A percentile compares a stretch with the other conserved stretches of the same genome.
Evolutionary conservation across 164 flowering plant species (phyloP).

Genomic region (Chimonanthus salicifolius): DNA sequence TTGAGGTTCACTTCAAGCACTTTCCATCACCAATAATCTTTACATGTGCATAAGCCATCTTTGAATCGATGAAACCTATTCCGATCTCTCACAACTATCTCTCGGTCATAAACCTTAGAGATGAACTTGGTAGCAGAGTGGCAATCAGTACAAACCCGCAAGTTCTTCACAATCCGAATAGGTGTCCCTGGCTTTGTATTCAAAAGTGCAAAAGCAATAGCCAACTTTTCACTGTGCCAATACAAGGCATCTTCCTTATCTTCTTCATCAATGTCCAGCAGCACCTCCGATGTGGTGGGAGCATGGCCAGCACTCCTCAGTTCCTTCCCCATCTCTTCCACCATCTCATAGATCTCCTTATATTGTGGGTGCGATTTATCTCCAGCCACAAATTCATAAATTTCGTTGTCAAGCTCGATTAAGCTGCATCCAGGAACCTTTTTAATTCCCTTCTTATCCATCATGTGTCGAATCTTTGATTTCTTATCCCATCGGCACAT

Average conservation of each 20-base stretch:
- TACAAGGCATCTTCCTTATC: constrained; percentile 18
- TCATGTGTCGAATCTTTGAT: constrained; percentile 7
- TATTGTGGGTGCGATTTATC: constrained; percentile 11
- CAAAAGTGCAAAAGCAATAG: constrained; percentile 16
- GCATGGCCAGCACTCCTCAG: constrained; percentile 12
- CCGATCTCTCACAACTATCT: constrained; percentile 17
- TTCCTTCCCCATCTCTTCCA: constrained; percentile 15
- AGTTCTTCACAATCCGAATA: constrained; percentile 15
- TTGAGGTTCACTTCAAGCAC: background rate
- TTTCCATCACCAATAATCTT: constrained; percentile 10
- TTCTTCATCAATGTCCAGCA: constrained; percentile 19
- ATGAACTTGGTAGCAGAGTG: constrained; percentile 17
- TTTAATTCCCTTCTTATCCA: constrained; percentile 12
- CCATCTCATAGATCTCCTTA: constrained; percentile 14
- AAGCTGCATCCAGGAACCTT: constrained; percentile 16
- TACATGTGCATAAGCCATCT: constrained; percentile 12
- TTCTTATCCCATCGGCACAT: constrained; percentile 13
- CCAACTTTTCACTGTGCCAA: constrained; percentile 15
- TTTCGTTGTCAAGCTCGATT: constrained; percentile 12
- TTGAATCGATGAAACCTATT: constrained; percentile 13
- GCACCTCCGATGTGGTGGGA: constrained; percentile 12
- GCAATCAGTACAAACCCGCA: constrained; percentile 18
- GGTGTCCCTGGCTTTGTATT: constrained; percentile 15
- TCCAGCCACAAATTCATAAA: constrained; percentile 18
- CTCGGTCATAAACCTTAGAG: constrained; percentile 9